Evolutionary conservation across 257 asterid genomes (phyloP).

Genomic region (Lantana camara): DNA sequence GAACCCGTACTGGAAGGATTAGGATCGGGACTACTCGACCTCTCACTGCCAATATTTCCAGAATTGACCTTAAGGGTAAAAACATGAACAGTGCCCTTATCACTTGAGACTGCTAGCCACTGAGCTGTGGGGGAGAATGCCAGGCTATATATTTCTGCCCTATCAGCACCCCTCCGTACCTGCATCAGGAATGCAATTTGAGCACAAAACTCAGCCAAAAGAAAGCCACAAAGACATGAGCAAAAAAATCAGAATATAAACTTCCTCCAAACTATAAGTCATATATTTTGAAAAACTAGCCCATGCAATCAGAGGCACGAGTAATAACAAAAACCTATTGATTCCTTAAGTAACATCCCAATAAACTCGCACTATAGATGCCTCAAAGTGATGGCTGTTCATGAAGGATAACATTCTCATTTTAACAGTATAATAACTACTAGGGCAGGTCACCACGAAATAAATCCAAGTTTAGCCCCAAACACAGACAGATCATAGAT

Average conservation of each 20-base stretch:
- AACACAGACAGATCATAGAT: neutral
- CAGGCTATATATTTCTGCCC: conserved; percentile 90
- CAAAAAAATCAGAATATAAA: neutral
- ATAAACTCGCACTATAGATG: neutral
- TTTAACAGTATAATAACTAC: conserved; percentile 5
- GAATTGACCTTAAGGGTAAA: conserved; percentile 75
- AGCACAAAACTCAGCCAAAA: conserved; percentile 7
- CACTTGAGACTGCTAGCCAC: conserved; percentile 97
- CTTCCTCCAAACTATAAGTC: neutral
- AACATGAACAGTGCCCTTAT: conserved; percentile 93
- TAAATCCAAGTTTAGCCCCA: neutral
- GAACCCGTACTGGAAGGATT: conserved; percentile 48
- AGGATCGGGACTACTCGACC: conserved; percentile 51
- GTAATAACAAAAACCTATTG: neutral
- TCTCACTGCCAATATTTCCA: conserved; percentile 53
- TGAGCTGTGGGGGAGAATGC: conserved; percentile 82
- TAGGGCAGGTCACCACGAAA: neutral
- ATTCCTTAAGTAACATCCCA: neutral
- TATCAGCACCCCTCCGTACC: conserved; percentile 97
- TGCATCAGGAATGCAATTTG: conserved; percentile 34
- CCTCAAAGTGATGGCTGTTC: neutral
- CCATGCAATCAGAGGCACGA: neutral
- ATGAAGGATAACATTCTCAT: neutral
- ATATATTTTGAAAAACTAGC: neutral
- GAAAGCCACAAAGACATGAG: conserved; percentile 3